phyloP scores from a whole-genome alignment of 768 basidiomycete species.

The Naganishia vishniacii region DNA sequence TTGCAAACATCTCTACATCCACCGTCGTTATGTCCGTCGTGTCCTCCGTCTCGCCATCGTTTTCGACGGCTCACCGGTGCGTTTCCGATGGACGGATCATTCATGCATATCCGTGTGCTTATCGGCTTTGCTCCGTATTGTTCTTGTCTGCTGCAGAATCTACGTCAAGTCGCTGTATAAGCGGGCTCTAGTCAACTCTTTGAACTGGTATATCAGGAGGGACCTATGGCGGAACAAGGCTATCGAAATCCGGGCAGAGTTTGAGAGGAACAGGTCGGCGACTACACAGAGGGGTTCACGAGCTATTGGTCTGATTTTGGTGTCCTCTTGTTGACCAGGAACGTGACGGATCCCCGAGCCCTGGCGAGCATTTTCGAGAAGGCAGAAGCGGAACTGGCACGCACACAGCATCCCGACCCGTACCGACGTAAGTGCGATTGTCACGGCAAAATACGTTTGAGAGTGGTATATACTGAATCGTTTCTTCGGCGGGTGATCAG shows the following conservation, averaged over 20 bases:
- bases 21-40: slow-evolving; percentile 10
- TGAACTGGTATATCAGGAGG: slow-evolving; percentile 83
- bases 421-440: slow-evolving; percentile 68
- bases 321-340: slow-evolving; percentile 51
- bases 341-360: slow-evolving; percentile 77
- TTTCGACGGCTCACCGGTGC: slow-evolving; percentile 27
- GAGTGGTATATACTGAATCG: slow-evolving; percentile 11
- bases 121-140: too few relatives aligned
- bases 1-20: neutral
- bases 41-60: slow-evolving; percentile 22
- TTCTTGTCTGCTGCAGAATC: too few relatives aligned
- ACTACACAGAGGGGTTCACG: neutral
- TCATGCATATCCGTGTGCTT: neutral
- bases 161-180: slow-evolving; percentile 90
- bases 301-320: neutral
- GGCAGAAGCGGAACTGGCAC: slow-evolving; percentile 69
- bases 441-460: too few relatives aligned
- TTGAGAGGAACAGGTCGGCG: slow-evolving; percentile 81
- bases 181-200: slow-evolving; percentile 73
- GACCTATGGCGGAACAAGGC: slow-evolving; percentile 82
- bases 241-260: slow-evolving; percentile 79
- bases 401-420: slow-evolving; percentile 77
- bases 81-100: slow-evolving; percentile 23
- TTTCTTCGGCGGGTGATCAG: slow-evolving; percentile 50
- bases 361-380: slow-evolving; percentile 69